Evolutionary conservation across 495 filamentous ascomycete species (phyloP).

Genomic region (Beverwykella pulmonaria): DNA sequence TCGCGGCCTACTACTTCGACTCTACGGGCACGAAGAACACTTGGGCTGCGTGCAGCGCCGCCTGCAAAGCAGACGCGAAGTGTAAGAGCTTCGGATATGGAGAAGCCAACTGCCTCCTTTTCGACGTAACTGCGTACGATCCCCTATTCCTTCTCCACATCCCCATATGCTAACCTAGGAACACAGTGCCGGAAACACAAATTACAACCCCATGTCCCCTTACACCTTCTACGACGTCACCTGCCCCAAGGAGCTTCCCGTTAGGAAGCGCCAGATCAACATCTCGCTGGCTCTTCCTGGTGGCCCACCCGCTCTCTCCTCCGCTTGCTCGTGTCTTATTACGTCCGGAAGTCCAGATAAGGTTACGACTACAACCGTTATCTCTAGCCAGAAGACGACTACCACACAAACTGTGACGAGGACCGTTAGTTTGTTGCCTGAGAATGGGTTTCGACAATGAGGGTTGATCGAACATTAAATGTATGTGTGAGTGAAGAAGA

Average conservation of each 20-base stretch:
- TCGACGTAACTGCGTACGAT: constrained; percentile 28
- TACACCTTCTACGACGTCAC: constrained; percentile 34
- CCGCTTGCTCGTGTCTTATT: constrained; percentile 34
- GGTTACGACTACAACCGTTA: constrained; percentile 17
- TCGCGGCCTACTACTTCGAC: constrained; percentile 34
- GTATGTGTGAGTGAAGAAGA: not conserved
- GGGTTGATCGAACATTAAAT: too few relatives aligned
- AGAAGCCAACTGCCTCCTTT: constrained; percentile 37
- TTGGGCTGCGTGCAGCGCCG: constrained; percentile 24
- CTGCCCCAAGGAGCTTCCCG: constrained; percentile 31
- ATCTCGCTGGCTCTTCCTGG: constrained; percentile 15
- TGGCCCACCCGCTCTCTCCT: constrained; percentile 13
- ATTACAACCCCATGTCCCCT: constrained; percentile 37
- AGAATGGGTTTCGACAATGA: not conserved
- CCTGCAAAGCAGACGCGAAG: constrained; percentile 33
- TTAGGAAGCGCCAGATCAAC: constrained; percentile 31
- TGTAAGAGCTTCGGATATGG: constrained; percentile 36
- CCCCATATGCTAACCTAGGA: not conserved
- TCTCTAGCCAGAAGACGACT: constrained; percentile 9
- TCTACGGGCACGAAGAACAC: constrained; percentile 36
- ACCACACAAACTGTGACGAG: constrained; percentile 29
- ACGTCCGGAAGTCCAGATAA: constrained; percentile 9
- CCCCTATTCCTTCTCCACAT: not conserved
- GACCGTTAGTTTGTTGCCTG: constrained; percentile 26
- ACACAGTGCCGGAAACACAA: constrained; percentile 24